Evolutionary conservation across 306 rosid genomes (phyloP).

Genomic region (Myrica gale): DNA sequence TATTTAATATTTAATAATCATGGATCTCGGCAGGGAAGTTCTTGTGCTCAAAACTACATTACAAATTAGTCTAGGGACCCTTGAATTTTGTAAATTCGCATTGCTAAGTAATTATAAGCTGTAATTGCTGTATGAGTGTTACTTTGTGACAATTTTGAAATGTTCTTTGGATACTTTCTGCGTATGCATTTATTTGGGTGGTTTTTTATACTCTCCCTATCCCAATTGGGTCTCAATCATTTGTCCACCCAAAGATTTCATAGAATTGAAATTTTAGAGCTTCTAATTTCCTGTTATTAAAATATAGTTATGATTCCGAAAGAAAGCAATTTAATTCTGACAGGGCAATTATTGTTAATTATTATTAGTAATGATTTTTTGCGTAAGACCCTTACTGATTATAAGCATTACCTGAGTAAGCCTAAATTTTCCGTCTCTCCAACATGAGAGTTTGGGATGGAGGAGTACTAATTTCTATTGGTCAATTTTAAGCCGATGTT

Average conservation of each 20-base stretch:
- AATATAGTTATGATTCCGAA: background rate
- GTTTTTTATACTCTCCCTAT: background rate
- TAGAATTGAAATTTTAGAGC: background rate
- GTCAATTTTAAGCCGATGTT: background rate
- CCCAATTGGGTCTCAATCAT: background rate
- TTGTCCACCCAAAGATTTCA: too few species aligned
- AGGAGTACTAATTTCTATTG: background rate
- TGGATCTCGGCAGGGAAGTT: background rate
- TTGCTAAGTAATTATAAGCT: background rate
- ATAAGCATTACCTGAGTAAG: background rate
- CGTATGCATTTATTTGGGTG: background rate
- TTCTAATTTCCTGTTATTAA: background rate
- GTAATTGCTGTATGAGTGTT: background rate
- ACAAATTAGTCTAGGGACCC: background rate
- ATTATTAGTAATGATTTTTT: too few species aligned
- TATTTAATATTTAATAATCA: slow-evolving; percentile 6
- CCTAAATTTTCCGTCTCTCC: background rate
- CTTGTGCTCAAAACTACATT: slow-evolving; percentile 2
- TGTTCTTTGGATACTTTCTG: slow-evolving; percentile 2
- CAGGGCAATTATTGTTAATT: background rate
- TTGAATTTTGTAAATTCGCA: background rate
- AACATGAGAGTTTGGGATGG: background rate
- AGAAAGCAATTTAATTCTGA: background rate
- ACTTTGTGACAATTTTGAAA: background rate
- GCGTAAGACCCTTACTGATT: background rate